Evolutionary conservation across 1,284 basidiomycete genomes (phyloP).

Genomic region (Volvariella surrecta): DNA sequence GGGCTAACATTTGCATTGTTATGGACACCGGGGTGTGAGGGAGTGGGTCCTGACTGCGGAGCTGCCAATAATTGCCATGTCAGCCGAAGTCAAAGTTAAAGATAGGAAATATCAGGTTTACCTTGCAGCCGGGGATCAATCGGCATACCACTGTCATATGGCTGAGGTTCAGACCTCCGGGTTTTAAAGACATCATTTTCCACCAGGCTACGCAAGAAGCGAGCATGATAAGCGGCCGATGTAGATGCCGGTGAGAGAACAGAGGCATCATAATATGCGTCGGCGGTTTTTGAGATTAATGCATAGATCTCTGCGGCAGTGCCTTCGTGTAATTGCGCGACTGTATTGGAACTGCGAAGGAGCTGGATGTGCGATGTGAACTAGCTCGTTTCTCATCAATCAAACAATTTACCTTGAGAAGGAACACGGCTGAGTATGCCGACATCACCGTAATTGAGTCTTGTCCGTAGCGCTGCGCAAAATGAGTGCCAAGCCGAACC

Average conservation of each 20-base stretch:
- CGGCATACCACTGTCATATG: conserved; percentile 29
- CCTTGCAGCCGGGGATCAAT: conserved; percentile 45
- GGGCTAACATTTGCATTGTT: conserved; percentile 3
- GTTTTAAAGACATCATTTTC: conserved; percentile 51
- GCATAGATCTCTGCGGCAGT: conserved; percentile 53
- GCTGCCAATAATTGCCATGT: neutral
- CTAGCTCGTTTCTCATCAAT: conserved; percentile 5
- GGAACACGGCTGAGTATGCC: conserved; percentile 71
- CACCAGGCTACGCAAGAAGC: conserved; percentile 65
- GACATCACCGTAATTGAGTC: conserved; percentile 78
- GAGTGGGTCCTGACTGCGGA: conserved; percentile 7
- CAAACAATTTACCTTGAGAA: conserved; percentile 48
- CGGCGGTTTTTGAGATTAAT: conserved; percentile 57
- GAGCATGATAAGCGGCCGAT: conserved; percentile 60
- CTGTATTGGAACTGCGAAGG: conserved; percentile 49
- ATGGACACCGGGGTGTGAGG: neutral
- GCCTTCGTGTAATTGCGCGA: conserved; percentile 44
- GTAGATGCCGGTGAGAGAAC: conserved; percentile 49
- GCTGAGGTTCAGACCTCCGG: conserved; percentile 32
- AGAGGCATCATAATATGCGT: conserved; percentile 67
- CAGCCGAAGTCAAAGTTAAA: conserved; percentile 5
- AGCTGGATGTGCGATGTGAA: conserved; percentile 33
- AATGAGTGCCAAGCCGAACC: conserved; percentile 6
- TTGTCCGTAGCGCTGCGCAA: conserved; percentile 64
- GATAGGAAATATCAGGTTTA: conserved; percentile 16